These are phyloP conservation scores for Fusarium buharicum DNA, from an alignment of 2,329 filamentous ascomycete genomes.

Conservation along the genomic window DNA sequence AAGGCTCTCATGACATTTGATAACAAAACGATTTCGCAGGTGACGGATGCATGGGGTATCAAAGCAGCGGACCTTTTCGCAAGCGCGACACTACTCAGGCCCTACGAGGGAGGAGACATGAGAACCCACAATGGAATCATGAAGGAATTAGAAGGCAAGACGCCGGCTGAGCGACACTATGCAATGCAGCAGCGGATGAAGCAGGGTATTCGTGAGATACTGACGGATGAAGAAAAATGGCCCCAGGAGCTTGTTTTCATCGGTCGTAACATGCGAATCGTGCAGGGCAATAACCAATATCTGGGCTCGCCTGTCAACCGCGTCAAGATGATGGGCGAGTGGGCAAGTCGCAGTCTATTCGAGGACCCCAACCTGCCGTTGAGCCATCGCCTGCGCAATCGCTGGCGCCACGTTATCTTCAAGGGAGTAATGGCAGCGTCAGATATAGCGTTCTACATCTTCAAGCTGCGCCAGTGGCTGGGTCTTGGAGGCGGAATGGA, in stretches of 20 bases:
- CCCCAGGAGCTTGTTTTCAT: conserved; percentile 93
- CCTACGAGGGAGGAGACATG: conserved; percentile 86
- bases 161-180: conserved; percentile 79
- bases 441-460: conserved; percentile 86
- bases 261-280: conserved; percentile 89
- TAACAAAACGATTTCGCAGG: conserved; percentile 77
- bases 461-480: conserved; percentile 79
- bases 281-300: conserved; percentile 93
- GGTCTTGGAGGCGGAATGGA: conserved; percentile 88
- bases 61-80: conserved; percentile 91
- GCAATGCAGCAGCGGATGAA: conserved; percentile 90
- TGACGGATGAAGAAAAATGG: conserved; percentile 88
- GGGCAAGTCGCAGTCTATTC: conserved; percentile 86
- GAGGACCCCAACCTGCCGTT: conserved; percentile 74
- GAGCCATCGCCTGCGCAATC: conserved; percentile 72
- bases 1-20: conserved; percentile 94
- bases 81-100: conserved; percentile 86
- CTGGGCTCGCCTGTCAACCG: conserved; percentile 90
- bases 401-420: conserved; percentile 84
- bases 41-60: conserved; percentile 87
- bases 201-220: conserved; percentile 72
- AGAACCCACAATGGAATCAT: conserved; percentile 73
- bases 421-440: conserved; percentile 77
- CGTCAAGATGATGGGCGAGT: conserved; percentile 91
- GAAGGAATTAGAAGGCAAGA: conserved; percentile 68